Conservation (phyloP, 129 eudicot genomes). For the Centaurea solstitialis region DNA sequence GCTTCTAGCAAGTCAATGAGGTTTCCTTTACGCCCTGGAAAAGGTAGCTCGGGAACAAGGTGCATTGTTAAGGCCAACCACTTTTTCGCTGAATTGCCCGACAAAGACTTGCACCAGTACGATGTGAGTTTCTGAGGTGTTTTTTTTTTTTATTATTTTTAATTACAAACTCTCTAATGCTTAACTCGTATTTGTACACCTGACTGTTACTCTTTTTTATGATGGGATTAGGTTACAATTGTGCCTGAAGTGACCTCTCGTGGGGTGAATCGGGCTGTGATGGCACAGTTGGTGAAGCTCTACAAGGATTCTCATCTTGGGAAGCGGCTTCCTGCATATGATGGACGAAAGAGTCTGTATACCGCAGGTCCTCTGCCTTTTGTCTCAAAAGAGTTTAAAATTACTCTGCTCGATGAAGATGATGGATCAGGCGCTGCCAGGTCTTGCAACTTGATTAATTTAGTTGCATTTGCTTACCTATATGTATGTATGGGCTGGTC, state of each 20-base stretch:
- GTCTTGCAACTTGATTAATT: conserved; percentile 28
- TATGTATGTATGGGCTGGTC: neutral
- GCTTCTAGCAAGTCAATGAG: conserved; percentile 70
- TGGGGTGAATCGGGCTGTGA: conserved; percentile 70
- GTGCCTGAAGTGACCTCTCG: conserved; percentile 84
- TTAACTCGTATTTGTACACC: neutral
- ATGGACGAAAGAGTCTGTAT: conserved; percentile 87
- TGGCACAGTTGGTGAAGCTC: conserved; percentile 73
- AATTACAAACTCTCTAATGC: neutral
- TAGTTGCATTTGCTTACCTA: conserved; percentile 10
- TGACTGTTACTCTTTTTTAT: neutral
- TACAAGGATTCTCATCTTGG: conserved; percentile 84
- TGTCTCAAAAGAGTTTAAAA: conserved; percentile 66
- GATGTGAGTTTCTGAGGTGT: conserved; percentile 61
- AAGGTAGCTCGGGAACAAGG: conserved; percentile 70
- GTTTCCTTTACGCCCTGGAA: conserved; percentile 80
- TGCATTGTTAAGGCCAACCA: conserved; percentile 95
- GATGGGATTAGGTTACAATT: conserved; percentile 58
- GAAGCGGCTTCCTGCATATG: conserved; percentile 85
- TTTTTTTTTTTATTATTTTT: too few species aligned
- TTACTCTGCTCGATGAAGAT: conserved; percentile 68
- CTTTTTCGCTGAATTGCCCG: conserved; percentile 80
- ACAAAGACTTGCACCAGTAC: conserved; percentile 81
- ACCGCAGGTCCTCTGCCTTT: conserved; percentile 97
- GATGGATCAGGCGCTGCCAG: conserved; percentile 67